Base-by-base conservation (phyloP, 352 stramenopile genomes). In the Elongisporangium anandrum region DNA sequence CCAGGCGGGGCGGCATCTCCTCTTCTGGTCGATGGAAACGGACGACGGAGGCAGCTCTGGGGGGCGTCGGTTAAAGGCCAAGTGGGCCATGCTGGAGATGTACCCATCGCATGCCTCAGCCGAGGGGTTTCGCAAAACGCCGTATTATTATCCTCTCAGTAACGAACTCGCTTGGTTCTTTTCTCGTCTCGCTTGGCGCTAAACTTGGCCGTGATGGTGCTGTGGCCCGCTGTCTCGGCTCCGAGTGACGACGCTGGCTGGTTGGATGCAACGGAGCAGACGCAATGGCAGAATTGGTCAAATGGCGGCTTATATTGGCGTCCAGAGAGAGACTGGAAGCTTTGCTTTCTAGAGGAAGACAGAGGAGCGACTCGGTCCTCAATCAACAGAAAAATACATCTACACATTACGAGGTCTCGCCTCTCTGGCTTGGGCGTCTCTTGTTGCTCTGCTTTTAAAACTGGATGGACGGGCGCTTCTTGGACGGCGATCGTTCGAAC, bases 1-100 rank as follows among this genome's bases (percentile, higher is more conserved):
- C 67, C 41, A 67, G 54, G 29, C 29, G 29, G 29, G 29, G 29
- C 29, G 29, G 29, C 29, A 41, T 41, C 29, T 41, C 29, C 5
- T 41, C 29, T 8, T 8, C 29, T 41, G 6, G 5, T 41, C 4
- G 29, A 15, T 8, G 29, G 29, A 41, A 41, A 41, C 29, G 29
- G 29, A 41, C 29, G 29, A 41, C 9, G 29, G 5, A 41, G 29
- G 29, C 29, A 41, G 29, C 29, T 41, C 29, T 41, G 5, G 29
- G 29, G 29, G 29, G 4, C 29, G 29, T 41, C 29, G 29, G 29
- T 41, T 41, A 41, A 41, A 41, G 29, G 9, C 29, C 29, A 41
- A 41, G 29, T 41, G 29, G 9, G 29, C 9, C 29, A 41, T 41
- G 29, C 9, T 41, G 29, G 29, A 15, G 29, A 7, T 41, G 29